Conservation (phyloP, 2,329 filamentous ascomycete genomes). For the Fusarium tuaranense region DNA sequence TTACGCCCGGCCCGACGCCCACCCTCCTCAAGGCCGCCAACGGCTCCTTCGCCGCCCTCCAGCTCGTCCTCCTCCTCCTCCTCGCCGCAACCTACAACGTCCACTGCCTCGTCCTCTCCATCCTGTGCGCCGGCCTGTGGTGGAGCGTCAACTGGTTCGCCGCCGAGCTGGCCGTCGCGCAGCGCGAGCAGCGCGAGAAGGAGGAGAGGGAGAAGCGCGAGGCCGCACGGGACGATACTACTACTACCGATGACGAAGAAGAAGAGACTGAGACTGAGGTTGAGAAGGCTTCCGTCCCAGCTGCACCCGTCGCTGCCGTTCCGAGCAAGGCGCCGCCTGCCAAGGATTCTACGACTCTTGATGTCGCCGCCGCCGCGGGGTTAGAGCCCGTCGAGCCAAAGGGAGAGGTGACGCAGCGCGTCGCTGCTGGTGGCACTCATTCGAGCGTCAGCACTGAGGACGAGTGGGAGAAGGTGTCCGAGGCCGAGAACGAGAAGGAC, state of each 20-base stretch:
- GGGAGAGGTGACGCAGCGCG: constrained; percentile 64
- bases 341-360: constrained; percentile 22
- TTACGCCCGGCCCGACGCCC: constrained; percentile 90
- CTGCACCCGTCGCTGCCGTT: constrained; percentile 12
- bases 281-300: constrained; percentile 45
- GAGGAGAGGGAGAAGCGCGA: constrained; percentile 47
- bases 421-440: constrained; percentile 56
- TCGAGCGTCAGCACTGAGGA: constrained; percentile 85
- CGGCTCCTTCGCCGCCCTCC: constrained; percentile 85
- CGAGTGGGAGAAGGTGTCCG: constrained; percentile 96
- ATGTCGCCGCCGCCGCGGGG: constrained; percentile 48
- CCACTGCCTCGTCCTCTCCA: constrained; percentile 86
- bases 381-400: constrained; percentile 56
- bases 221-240: constrained; percentile 21
- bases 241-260: constrained; percentile 43
- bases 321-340: constrained; percentile 34
- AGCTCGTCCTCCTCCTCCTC: constrained; percentile 80
- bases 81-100: constrained; percentile 86
- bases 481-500: constrained; percentile 72
- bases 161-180: constrained; percentile 65
- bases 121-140: constrained; percentile 87
- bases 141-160: constrained; percentile 98
- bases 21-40: constrained; percentile 92
- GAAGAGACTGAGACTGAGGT: constrained; percentile 55
- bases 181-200: constrained; percentile 55